Evolutionary conservation across 2,329 filamentous ascomycete genomes (phyloP).

Genomic region (Biscogniauxia sp.): DNA sequence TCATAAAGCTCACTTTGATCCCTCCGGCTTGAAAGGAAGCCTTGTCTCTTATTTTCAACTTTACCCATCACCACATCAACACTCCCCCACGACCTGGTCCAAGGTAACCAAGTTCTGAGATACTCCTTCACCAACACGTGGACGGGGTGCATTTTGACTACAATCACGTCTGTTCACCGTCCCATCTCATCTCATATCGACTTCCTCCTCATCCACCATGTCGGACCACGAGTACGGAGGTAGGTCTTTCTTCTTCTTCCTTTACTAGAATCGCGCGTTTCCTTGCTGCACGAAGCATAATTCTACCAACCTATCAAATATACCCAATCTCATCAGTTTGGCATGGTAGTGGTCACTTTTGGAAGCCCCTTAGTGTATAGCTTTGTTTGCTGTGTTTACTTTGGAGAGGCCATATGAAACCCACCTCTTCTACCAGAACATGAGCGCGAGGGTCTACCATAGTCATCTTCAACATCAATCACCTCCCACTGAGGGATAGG

Average conservation of each 20-base stretch:
- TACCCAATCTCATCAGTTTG: background rate
- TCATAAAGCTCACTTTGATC: background rate
- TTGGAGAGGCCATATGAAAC: too few species aligned
- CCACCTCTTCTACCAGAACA: too few species aligned
- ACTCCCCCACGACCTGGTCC: background rate
- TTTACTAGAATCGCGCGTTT: background rate
- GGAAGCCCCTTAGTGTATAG: too few species aligned
- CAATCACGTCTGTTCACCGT: background rate
- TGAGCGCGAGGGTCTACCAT: too few species aligned
- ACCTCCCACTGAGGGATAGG: background rate
- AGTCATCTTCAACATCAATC: background rate
- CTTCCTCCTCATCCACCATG: constrained; percentile 42
- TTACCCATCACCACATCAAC: background rate
- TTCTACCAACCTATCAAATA: background rate
- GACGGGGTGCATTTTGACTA: background rate
- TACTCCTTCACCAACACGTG: background rate
- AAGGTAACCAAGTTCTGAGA: background rate
- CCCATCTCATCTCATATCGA: constrained; percentile 3
- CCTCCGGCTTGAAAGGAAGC: background rate
- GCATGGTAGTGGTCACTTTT: background rate
- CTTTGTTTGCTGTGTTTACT: background rate
- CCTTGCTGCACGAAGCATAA: background rate
- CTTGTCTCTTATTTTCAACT: background rate
- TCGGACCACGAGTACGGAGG: constrained; percentile 66
- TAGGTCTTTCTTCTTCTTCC: constrained; percentile 36